Evolutionary conservation across 1,284 basidiomycete genomes (phyloP), one percentile per base, ranked within the genome.

Genomic region (Naganishia sp.): DNA sequence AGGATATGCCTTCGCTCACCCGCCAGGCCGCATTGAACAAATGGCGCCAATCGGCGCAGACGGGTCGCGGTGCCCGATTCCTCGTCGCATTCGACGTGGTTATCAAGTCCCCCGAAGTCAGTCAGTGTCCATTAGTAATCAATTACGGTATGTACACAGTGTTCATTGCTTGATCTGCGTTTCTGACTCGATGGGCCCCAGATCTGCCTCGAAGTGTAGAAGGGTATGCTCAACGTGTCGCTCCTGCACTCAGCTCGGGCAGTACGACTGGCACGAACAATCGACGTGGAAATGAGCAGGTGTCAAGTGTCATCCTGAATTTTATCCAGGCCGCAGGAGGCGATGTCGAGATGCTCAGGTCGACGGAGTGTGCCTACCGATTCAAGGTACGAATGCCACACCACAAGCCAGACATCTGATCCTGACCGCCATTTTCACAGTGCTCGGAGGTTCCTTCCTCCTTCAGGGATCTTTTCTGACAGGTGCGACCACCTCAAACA

Each of bases 281-380:
- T 35, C 66, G 66, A 18, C 42, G 61, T 11, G 61, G 61, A 21
- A 35, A 45, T 45, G 25, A 61, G 45, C 54, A 23, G 68, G 71
- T 45, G 68, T 57, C 91, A 62, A 91, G 92, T 58, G 91, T 96
- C 49, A 86, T 96, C 69, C 85, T 96, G 75, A 95, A 94, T 76
- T 94, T 96, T 74, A 94, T 97, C 67, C 96, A 94, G 67, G 94
- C 94, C 51, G 93, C 92, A 2, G 94, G 94, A 42, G 94, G 94
- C 52, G 94, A 97, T 77, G 92, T 97, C 55, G 94, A 97, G 82
- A 96, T 96, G 94, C 83, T 97, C 71, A 86, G 94, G 75, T 93
- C 90, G 72, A 94, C 96, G 82, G 94, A 97, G 83, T 95, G 93
- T 84, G 93, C 92, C 81, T 94, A 94, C 84, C 91, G 93, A 85